Evolutionary conservation across 139 green algal species (phyloP).

Genomic region (Picochlorum sp.): DNA sequence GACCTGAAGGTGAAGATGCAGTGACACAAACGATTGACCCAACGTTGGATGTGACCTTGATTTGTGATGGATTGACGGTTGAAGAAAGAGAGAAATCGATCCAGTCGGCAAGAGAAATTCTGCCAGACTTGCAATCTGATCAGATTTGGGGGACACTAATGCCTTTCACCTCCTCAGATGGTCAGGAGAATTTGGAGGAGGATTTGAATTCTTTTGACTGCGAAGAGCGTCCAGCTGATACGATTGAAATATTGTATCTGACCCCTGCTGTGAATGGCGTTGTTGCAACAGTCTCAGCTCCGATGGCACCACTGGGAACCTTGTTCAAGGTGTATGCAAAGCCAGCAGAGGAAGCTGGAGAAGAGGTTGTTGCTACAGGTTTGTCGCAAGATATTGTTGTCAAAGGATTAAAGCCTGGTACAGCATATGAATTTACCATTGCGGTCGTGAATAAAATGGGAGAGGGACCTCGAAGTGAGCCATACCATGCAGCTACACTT

Average conservation of each 20-base stretch:
- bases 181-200: not conserved
- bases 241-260: constrained; percentile 8
- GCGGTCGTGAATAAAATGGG: not conserved
- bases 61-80: constrained; percentile 16
- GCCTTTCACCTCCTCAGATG: constrained; percentile 2
- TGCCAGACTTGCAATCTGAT: constrained; percentile 24
- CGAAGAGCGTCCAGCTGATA: not conserved
- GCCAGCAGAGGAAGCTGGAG: constrained; percentile 5
- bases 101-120: constrained; percentile 13
- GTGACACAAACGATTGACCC: constrained; percentile 12
- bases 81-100: constrained; percentile 13
- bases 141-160: constrained; percentile 1
- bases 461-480: constrained; percentile 5
- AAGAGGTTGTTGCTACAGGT: not conserved
- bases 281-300: not conserved
- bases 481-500: constrained; percentile 7
- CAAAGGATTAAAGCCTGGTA: not conserved
- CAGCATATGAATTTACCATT: constrained; percentile 6
- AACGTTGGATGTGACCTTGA: constrained; percentile 10
- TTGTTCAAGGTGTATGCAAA: constrained; percentile 1
- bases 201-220: not conserved
- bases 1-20: constrained; percentile 6
- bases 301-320: not conserved
- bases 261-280: constrained; percentile 1
- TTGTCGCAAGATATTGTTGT: constrained; percentile 4